Conservation (phyloP, 805 yeast species). For the Barnettozyma sp. region DNA sequence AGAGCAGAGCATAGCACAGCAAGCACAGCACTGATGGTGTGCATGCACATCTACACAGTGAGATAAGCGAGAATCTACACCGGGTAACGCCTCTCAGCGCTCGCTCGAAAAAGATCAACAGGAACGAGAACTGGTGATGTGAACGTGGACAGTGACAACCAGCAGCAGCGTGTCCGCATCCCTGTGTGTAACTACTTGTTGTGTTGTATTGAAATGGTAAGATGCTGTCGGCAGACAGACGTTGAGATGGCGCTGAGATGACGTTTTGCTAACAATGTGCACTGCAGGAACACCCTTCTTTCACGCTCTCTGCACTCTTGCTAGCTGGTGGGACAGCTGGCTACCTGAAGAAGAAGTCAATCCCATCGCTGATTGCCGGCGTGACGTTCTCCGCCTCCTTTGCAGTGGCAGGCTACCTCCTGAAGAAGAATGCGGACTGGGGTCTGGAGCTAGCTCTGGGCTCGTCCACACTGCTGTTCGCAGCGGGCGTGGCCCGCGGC, state of each 20-base stretch:
- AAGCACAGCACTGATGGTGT: too few relatives aligned
- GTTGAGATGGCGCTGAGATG: neutral
- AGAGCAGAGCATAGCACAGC: too few relatives aligned
- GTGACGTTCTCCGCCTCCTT: conserved; percentile 48
- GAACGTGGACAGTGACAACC: too few relatives aligned
- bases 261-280: neutral
- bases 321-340: conserved; percentile 69
- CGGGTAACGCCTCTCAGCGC: too few relatives aligned
- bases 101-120: too few relatives aligned
- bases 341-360: conserved; percentile 45
- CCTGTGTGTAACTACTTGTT: too few relatives aligned
- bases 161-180: too few relatives aligned
- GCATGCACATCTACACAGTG: too few relatives aligned
- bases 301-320: conserved; percentile 61
- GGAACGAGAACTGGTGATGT: too few relatives aligned
- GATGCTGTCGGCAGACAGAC: too few relatives aligned
- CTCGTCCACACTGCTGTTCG: conserved; percentile 56
- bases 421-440: conserved; percentile 64
- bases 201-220: too few relatives aligned
- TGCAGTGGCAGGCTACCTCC: conserved; percentile 69
- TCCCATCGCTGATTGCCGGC: conserved; percentile 81
- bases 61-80: too few relatives aligned
- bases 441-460: conserved; percentile 79
- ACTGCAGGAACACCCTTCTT: conserved; percentile 73
- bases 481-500: conserved; percentile 71